Conservation (phyloP, 2,329 filamentous ascomycete species). For the Aschersonia sp. region DNA sequence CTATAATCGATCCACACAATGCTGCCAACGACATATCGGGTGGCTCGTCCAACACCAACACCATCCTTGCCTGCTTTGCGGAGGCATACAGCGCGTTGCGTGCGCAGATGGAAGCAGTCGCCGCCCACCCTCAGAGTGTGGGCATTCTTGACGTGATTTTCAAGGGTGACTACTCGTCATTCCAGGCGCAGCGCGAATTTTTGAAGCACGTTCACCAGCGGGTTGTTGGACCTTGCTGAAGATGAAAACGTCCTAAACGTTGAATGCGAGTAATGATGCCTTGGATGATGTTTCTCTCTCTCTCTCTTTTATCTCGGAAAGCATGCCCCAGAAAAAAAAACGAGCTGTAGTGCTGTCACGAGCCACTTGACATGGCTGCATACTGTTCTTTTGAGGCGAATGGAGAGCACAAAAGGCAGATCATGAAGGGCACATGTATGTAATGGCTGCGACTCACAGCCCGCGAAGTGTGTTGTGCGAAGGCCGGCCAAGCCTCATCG, state of each 20-base stretch:
- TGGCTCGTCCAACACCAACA: constrained; percentile 56
- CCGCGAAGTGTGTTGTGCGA: neutral
- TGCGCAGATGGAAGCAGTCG: constrained; percentile 40
- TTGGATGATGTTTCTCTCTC: neutral
- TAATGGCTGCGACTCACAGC: neutral
- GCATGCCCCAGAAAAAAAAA: too few relatives aligned
- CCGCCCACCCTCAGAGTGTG: constrained; percentile 13
- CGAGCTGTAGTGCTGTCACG: too few relatives aligned
- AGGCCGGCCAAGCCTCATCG: too few relatives aligned
- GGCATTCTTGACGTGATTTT: constrained; percentile 56
- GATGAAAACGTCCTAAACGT: neutral
- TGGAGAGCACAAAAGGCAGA: neutral
- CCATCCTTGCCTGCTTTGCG: constrained; percentile 56
- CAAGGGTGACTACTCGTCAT: constrained; percentile 65
- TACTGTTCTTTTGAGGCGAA: too few relatives aligned
- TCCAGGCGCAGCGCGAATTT: constrained; percentile 52
- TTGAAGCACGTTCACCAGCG: constrained; percentile 37
- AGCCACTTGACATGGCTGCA: neutral
- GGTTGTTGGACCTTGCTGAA: constrained; percentile 16
- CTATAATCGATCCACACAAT: constrained; percentile 87
- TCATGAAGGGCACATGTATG: neutral
- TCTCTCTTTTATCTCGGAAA: neutral
- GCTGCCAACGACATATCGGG: constrained; percentile 77
- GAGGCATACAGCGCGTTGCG: constrained; percentile 44
- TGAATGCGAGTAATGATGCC: too few relatives aligned